A percentile compares a stretch with the other conserved stretches of the same genome.
These are phyloP conservation scores for Kockiozyma suomiensis DNA, from an alignment of 805 yeast genomes.

Conservation along the genomic window DNA sequence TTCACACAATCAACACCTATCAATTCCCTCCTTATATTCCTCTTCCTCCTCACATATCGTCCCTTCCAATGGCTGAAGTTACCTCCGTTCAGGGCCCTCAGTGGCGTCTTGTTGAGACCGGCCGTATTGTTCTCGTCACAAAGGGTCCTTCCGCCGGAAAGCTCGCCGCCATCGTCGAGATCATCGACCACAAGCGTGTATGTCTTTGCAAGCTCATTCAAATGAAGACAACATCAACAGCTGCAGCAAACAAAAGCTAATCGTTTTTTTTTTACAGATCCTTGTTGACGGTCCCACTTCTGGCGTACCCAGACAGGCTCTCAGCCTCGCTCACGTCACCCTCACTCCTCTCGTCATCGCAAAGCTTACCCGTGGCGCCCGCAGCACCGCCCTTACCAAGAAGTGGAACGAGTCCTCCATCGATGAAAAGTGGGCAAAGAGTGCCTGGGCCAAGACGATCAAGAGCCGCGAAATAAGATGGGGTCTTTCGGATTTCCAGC, in stretches of 20 bases:
- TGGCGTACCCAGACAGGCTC: constrained; percentile 89
- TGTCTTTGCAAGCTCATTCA: constrained; percentile 37
- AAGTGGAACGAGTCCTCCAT: constrained; percentile 91
- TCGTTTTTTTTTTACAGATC: constrained; percentile 52
- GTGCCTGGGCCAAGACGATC: constrained; percentile 98
- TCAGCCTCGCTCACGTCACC: constrained; percentile 81
- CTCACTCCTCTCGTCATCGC: constrained; percentile 90
- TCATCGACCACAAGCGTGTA: constrained; percentile 99
- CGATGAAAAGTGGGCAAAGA: constrained; percentile 85
- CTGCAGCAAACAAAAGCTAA: neutral
- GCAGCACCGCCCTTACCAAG: constrained; percentile 81
- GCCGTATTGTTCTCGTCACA: constrained; percentile 95
- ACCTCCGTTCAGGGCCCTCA: constrained; percentile 87
- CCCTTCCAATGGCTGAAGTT: constrained; percentile 59
- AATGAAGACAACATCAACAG: neutral
- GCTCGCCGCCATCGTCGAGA: constrained; percentile 97
- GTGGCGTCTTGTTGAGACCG: constrained; percentile 99
- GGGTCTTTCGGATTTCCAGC: constrained; percentile 93
- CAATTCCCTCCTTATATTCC: neutral
- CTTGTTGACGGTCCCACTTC: constrained; percentile 94
- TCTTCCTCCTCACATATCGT: constrained; percentile 4
- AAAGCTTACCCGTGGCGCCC: constrained; percentile 91
- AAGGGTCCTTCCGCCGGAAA: constrained; percentile 72
- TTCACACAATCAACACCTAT: constrained; percentile 3
- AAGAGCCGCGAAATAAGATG: constrained; percentile 94